phyloP scores from a whole-genome alignment of 2,329 filamentous ascomycete species.

The Alternaria hordeiaustralica region DNA sequence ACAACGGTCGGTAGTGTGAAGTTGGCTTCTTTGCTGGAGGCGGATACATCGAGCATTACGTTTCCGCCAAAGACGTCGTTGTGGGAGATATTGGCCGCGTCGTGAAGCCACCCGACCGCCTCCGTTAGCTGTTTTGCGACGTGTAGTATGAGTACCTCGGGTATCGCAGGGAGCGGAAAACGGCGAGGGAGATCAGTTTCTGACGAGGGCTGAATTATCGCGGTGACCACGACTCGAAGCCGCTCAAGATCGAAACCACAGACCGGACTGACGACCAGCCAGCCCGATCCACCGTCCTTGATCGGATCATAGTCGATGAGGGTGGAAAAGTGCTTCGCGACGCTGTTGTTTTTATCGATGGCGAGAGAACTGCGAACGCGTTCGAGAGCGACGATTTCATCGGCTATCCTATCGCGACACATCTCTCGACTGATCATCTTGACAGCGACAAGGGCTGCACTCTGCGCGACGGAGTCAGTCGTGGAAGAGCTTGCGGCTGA shows the following conservation, averaged over 20 bases:
- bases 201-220: background rate
- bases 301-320: background rate
- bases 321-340: background rate
- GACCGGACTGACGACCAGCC: background rate
- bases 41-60: background rate
- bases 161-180: background rate
- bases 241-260: background rate
- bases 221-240: background rate
- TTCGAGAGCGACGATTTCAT: background rate
- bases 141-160: background rate
- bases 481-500: background rate
- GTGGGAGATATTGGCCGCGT: background rate
- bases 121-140: background rate
- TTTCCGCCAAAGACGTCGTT: background rate
- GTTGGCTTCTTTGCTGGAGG: rapidly evolving
- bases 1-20: background rate
- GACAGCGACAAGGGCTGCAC: background rate
- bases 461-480: background rate
- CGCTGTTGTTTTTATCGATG: rapidly evolving
- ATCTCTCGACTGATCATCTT: background rate
- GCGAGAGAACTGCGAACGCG: background rate
- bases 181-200: rapidly evolving
- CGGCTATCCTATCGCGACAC: background rate
- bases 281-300: background rate
- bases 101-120: background rate